Conservation (phyloP, 2,329 filamentous ascomycete genomes). For the Colletotrichum australisinense region DNA sequence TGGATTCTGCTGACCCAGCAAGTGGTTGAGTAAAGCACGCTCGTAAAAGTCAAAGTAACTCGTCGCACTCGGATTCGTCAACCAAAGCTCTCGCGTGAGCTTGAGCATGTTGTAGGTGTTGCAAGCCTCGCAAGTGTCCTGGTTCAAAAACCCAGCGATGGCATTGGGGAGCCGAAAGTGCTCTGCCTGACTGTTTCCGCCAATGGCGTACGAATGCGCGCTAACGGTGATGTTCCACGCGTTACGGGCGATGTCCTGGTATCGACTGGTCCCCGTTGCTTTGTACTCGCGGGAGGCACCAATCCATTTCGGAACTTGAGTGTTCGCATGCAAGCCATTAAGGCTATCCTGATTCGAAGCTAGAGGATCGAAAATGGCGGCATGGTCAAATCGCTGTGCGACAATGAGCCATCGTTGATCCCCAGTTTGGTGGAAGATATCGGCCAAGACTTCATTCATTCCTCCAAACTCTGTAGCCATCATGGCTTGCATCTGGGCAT, state of each 20-base stretch:
- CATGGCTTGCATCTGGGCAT: slow-evolving; percentile 58
- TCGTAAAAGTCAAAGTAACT: slow-evolving; percentile 67
- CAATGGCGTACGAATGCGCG: slow-evolving; percentile 63
- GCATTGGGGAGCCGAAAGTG: slow-evolving; percentile 60
- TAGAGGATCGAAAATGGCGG: slow-evolving; percentile 57
- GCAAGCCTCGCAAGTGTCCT: slow-evolving; percentile 63
- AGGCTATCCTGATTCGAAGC: slow-evolving; percentile 57
- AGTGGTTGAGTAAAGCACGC: slow-evolving; percentile 60
- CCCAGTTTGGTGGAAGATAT: slow-evolving; percentile 58
- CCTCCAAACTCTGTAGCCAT: slow-evolving; percentile 63
- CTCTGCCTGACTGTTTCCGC: slow-evolving; percentile 64
- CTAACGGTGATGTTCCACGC: slow-evolving; percentile 59
- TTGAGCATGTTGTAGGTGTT: slow-evolving; percentile 70
- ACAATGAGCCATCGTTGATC: slow-evolving; percentile 57
- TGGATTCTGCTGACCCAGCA: slow-evolving; percentile 61
- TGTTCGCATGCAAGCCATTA: slow-evolving; percentile 63
- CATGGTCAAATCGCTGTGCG: slow-evolving; percentile 63
- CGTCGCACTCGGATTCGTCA: slow-evolving; percentile 50
- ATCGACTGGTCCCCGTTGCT: slow-evolving; percentile 55
- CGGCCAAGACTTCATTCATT: slow-evolving; percentile 63
- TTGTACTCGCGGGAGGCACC: slow-evolving; percentile 61
- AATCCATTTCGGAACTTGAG: slow-evolving; percentile 65
- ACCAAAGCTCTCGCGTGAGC: slow-evolving; percentile 62
- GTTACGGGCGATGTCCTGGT: slow-evolving; percentile 60
- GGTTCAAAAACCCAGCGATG: slow-evolving; percentile 55